Conservation (phyloP, 2,329 filamentous ascomycete species). For the Talaromyces sp. region DNA sequence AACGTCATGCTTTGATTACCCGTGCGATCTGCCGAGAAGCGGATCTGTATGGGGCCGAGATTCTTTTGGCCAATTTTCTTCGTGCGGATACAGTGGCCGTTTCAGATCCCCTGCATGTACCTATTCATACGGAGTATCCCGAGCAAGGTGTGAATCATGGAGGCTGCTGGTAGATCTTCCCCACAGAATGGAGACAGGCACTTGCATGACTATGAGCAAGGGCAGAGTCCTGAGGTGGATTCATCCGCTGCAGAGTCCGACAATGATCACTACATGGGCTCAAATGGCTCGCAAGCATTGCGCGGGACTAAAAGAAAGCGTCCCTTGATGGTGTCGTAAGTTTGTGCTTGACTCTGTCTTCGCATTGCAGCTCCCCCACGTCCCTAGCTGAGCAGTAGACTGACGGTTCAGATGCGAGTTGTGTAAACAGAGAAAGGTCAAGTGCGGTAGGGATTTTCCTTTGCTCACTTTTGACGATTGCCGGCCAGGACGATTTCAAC, state of each 20-base stretch:
- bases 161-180: constrained; percentile 23
- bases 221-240: constrained; percentile 34
- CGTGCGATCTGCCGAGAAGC: background rate
- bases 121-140: background rate
- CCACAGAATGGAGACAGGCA: constrained; percentile 25
- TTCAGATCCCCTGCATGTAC: background rate
- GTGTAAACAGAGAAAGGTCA: constrained; percentile 46
- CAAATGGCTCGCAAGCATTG: constrained; percentile 28
- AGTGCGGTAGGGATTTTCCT: no score
- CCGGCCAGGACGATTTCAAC: no score
- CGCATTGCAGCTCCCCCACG: background rate
- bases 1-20: background rate
- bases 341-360: constrained; percentile 17
- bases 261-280: constrained; percentile 25
- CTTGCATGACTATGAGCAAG: constrained; percentile 26
- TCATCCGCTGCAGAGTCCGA: constrained; percentile 38
- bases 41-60: background rate
- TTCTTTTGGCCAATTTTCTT: background rate
- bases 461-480: no score
- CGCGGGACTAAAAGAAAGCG: constrained; percentile 37
- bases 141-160: constrained; percentile 21
- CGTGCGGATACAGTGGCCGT: background rate
- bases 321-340: constrained; percentile 39
- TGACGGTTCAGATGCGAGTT: constrained; percentile 40
- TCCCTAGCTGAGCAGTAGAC: background rate